A percentile compares a stretch with the other conserved stretches of the same genome.
These are phyloP conservation scores for Oryza officinalis DNA, from an alignment of 176 grass and related monocot genomes.

Conservation along the genomic window DNA sequence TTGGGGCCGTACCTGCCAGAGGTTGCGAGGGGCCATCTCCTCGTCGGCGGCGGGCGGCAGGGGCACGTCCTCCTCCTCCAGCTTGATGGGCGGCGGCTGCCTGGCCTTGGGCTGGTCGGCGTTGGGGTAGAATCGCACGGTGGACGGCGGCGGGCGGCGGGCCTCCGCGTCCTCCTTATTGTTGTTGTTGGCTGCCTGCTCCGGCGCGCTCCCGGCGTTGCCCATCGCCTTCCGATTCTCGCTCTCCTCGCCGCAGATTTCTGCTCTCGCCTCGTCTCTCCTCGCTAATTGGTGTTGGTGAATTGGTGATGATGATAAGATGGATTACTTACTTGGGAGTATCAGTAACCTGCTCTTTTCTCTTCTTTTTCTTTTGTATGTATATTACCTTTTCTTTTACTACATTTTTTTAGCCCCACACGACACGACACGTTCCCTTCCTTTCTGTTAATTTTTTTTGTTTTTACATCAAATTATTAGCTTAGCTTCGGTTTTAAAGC, in stretches of 20 bases:
- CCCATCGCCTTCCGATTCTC: conserved; percentile 16
- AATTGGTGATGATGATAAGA: not conserved
- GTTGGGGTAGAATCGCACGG: conserved; percentile 58
- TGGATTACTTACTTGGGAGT: not conserved
- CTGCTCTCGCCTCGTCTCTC: no score
- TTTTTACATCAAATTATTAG: not conserved
- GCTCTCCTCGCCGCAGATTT: not conserved
- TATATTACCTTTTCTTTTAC: not conserved
- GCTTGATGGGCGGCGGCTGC: conserved; percentile 55
- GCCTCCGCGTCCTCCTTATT: not conserved
- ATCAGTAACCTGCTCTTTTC: not conserved
- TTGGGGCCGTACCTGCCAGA: conserved; percentile 50
- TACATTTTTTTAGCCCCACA: not conserved
- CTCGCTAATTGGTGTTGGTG: no score
- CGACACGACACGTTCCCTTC: not conserved
- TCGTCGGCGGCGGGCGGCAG: conserved; percentile 38
- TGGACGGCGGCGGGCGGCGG: conserved; percentile 31
- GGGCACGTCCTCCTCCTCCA: conserved; percentile 59
- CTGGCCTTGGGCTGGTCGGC: conserved; percentile 41
- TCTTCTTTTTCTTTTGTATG: not conserved
- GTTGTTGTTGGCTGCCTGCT: conserved; percentile 19
- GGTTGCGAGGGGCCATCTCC: conserved; percentile 51
- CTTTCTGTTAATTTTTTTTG: not conserved
- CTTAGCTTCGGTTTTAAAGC: no score
- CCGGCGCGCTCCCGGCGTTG: conserved; percentile 52